Evolutionary conservation across 2,329 filamentous ascomycete species (phyloP).

Genomic region (Penicillium sp.): DNA sequence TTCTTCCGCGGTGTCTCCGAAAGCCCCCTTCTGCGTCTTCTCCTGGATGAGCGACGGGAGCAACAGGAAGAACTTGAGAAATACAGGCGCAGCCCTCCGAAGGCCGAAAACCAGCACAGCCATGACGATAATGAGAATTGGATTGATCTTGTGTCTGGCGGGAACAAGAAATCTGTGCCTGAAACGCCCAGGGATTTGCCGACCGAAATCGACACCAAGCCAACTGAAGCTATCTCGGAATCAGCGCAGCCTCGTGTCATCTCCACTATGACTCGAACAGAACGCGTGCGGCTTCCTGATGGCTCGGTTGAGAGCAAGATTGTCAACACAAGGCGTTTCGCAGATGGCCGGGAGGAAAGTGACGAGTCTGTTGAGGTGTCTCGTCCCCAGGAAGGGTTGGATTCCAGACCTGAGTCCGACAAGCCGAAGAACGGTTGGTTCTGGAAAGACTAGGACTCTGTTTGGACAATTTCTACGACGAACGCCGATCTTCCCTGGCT

Average conservation of each 20-base stretch:
- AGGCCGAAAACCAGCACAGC: slow-evolving; percentile 12
- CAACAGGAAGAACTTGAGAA: slow-evolving; percentile 25
- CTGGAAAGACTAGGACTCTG: slow-evolving; percentile 33
- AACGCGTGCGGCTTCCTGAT: slow-evolving; percentile 55
- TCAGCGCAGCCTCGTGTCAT: slow-evolving; percentile 41
- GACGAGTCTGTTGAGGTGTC: slow-evolving; percentile 53
- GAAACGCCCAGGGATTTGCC: slow-evolving; percentile 15
- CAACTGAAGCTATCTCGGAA: slow-evolving; percentile 8
- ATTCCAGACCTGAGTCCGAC: slow-evolving; percentile 9
- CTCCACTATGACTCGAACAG: slow-evolving; percentile 58
- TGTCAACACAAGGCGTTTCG: slow-evolving; percentile 58
- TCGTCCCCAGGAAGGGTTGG: slow-evolving; percentile 20
- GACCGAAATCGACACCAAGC: neutral
- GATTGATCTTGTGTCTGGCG: slow-evolving; percentile 31
- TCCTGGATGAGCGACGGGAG: slow-evolving; percentile 35
- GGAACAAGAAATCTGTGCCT: slow-evolving; percentile 25
- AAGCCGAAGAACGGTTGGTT: slow-evolving; percentile 37
- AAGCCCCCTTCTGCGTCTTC: slow-evolving; percentile 38
- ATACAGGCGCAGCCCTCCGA: slow-evolving; percentile 5
- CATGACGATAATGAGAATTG: slow-evolving; percentile 27
- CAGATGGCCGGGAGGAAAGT: slow-evolving; percentile 61
- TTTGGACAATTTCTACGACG: neutral
- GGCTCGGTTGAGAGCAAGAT: slow-evolving; percentile 59
- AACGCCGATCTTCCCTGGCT: slow-evolving; percentile 1
- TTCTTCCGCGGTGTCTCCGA: slow-evolving; percentile 29